A percentile compares a stretch with the other conserved stretches of the same genome.
phyloP scores from a whole-genome alignment of 345 rosid genomes.

The Euclidium syriacum region DNA sequence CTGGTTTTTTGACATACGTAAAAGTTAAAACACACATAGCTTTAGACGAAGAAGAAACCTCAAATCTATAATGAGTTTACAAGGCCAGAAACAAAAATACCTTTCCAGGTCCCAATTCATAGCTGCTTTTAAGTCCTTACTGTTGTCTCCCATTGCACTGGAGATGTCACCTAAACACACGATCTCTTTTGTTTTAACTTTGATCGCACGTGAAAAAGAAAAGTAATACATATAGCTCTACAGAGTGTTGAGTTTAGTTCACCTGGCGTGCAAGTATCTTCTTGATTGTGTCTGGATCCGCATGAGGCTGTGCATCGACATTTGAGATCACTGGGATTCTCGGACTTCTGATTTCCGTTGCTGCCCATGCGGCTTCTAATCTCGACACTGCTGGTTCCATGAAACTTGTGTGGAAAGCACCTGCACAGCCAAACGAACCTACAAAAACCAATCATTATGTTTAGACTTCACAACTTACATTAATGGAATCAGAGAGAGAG shows the following conservation, averaged over 20 bases:
- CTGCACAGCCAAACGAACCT: constrained; percentile 98
- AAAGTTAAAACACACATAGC: neutral
- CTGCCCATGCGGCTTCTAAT: constrained; percentile 81
- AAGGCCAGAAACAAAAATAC: constrained; percentile 28
- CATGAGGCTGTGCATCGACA: constrained; percentile 91
- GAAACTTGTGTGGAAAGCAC: constrained; percentile 94
- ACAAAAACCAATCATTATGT: constrained; percentile 4
- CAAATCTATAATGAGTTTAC: neutral
- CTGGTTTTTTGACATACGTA: constrained; percentile 48
- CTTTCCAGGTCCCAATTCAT: constrained; percentile 98
- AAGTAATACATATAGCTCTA: neutral
- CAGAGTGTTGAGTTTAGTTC: constrained; percentile 1
- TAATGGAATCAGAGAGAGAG: neutral
- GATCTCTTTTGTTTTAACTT: neutral
- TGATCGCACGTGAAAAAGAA: no score
- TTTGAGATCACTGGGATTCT: constrained; percentile 96
- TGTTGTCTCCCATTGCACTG: constrained; percentile 99
- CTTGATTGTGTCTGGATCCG: constrained; percentile 86
- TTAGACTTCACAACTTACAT: neutral
- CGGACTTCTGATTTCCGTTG: constrained; percentile 65
- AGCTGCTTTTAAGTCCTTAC: constrained; percentile 76
- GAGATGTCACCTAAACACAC: constrained; percentile 75
- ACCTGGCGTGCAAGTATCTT: constrained; percentile 87
- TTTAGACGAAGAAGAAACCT: neutral
- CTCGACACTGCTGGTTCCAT: constrained; percentile 99